These are phyloP conservation scores for Gynandropsis gynandra DNA, from an alignment of 345 rosid species.

Conservation along the genomic window DNA sequence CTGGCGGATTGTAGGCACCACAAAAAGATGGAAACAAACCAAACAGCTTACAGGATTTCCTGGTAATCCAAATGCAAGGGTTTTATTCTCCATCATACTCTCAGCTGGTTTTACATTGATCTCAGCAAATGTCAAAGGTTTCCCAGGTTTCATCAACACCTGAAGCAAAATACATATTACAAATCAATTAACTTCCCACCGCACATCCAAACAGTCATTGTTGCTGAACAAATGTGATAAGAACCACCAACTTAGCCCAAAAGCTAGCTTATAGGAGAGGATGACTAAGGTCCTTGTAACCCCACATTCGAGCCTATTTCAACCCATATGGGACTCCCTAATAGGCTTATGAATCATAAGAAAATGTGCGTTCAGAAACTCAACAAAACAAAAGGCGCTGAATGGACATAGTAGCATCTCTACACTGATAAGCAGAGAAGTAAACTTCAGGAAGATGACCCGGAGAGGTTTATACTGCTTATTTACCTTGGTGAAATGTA, in stretches of 20 bases:
- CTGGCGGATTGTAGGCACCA: conserved; percentile 65
- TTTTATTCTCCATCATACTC: conserved; percentile 32
- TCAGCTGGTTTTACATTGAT: conserved; percentile 35
- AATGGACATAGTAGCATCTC: conserved; percentile 3
- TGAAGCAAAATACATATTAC: conserved; percentile 30
- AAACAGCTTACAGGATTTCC: conserved; percentile 97
- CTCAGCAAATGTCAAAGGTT: conserved; percentile 88
- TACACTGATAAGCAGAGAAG: conserved; percentile 5
- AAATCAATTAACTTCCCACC: conserved; percentile 1
- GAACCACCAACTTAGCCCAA: too few relatives aligned
- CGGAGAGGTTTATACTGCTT: conserved; percentile 5
- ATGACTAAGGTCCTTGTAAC: too few relatives aligned
- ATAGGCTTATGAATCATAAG: too few relatives aligned
- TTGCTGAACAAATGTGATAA: too few relatives aligned
- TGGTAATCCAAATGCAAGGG: conserved; percentile 92
- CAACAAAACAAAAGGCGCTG: not conserved
- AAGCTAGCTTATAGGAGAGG: too few relatives aligned
- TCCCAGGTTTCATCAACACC: conserved; percentile 94
- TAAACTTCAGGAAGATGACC: not conserved
- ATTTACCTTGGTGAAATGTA: conserved; percentile 68
- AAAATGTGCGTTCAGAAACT: too few relatives aligned
- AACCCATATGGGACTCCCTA: too few relatives aligned
- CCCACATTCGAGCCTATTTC: too few relatives aligned
- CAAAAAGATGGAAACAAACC: conserved; percentile 85
- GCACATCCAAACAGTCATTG: not conserved